Percentiles rank a stretch among this genome's conserved stretches.
These are phyloP conservation scores for Hordeum pubiflorum DNA, from an alignment of 202 grass and related monocot genomes.

Conservation along the genomic window DNA sequence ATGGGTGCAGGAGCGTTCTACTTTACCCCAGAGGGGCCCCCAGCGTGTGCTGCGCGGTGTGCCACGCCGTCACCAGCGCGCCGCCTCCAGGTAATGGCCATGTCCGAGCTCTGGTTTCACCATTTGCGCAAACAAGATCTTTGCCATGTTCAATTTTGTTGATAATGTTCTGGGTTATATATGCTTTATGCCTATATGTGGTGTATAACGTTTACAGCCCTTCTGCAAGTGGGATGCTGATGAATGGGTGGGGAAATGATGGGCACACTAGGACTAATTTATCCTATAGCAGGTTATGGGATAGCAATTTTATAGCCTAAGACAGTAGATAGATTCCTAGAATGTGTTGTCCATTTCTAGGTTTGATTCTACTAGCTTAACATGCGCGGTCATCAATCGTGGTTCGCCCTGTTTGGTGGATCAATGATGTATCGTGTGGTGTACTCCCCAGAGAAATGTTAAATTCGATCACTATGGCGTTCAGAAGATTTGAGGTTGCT, in stretches of 20 bases:
- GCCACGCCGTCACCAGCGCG: slow-evolving; percentile 42
- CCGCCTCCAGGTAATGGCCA: slow-evolving; percentile 40
- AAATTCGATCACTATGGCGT: neutral
- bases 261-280: neutral
- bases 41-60: slow-evolving; percentile 65
- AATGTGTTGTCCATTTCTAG: neutral
- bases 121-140: neutral
- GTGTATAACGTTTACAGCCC: neutral
- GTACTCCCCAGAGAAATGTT: neutral
- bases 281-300: neutral
- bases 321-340: neutral
- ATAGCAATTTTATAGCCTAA: neutral
- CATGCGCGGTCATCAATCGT: neutral
- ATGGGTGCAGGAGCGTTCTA: slow-evolving; percentile 71
- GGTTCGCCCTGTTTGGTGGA: neutral
- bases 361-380: neutral
- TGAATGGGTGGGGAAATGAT: neutral
- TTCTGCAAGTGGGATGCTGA: neutral
- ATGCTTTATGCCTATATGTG: neutral
- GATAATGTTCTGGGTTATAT: neutral
- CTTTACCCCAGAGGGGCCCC: slow-evolving; percentile 65
- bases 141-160: neutral
- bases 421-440: neutral
- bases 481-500: neutral
- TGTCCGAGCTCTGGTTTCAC: neutral